Base-by-base conservation (phyloP, 2,329 filamentous ascomycete genomes). In the Alternaria sp. region DNA sequence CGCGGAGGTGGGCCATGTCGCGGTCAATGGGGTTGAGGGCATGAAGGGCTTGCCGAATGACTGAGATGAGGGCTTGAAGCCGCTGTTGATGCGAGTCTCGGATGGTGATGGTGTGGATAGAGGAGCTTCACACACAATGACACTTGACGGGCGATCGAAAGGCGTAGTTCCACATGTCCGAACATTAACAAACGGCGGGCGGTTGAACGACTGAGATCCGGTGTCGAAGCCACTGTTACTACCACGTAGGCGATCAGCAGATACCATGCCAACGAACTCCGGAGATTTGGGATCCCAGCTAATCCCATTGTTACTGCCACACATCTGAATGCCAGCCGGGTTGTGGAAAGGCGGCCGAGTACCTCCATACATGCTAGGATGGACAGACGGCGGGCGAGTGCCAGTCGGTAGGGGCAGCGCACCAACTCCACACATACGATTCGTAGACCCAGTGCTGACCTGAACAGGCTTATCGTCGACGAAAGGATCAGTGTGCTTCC, bases 401-500 rank as follows among this genome's bases (percentile, higher is more conserved):
- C 9, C 1, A 41, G n/a, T 1, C n/a, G n/a, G 37, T 18, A n/a
- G n/a, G n/a, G n/a, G n/a, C n/a, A n/a, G 33, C n/a, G 37, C 37
- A 41, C 37, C 37, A 18, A 41, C 37, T 12, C 49, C 20, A n/a
- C 28, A 21, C 20, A 41, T 12, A 5, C 45, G 14, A n/a, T 18
- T 23, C 12, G 26, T 15, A 37, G 18, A 33, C 20, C 9, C 18
- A 2, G 28, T n/a, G 14, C 20, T 28, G 10, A 7, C 0, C 1
- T 23, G 20, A 3, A 4, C 11, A 20, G 30, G 14, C 6, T 33
- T 23, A 18, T 37, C 8, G 9, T 60, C 55, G 1, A 60, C 30
- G 10, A 67, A 67, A 7, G 64, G 64, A 55, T 67, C 64, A 8
- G 64, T 60, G 21, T 55, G 23, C 44, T 60, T 59, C 2, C 64